Evolutionary conservation across 1,284 basidiomycete species (phyloP).

Genomic region (Marasmius fiardii): DNA sequence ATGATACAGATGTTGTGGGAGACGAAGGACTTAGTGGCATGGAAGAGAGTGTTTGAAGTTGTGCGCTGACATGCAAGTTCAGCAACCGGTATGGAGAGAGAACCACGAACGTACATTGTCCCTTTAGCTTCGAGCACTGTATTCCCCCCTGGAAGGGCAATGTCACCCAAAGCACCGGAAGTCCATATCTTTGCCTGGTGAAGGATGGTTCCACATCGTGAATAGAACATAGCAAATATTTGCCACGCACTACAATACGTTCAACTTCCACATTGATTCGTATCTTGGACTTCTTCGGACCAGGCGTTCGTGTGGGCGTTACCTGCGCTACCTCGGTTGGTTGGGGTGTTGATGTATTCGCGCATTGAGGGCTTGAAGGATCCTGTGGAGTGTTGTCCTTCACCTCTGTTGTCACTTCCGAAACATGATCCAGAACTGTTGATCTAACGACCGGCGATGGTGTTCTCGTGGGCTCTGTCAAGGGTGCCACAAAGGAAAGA

Average conservation of each 20-base stretch:
- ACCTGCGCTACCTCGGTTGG: neutral
- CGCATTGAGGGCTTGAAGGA: no score
- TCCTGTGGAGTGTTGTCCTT: no score
- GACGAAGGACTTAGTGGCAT: conserved; percentile 45
- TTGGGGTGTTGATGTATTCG: neutral
- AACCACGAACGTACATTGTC: conserved; percentile 51
- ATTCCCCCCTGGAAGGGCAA: conserved; percentile 52
- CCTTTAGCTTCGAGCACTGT: conserved; percentile 55
- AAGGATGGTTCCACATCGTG: neutral
- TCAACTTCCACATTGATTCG: conserved; percentile 55
- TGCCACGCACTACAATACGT: conserved; percentile 48
- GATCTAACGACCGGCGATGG: neutral
- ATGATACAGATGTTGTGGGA: conserved; percentile 36
- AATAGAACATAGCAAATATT: neutral
- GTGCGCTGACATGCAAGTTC: conserved; percentile 34
- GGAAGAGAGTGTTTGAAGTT: conserved; percentile 43
- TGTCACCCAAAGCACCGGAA: conserved; percentile 47
- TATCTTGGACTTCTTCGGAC: conserved; percentile 27
- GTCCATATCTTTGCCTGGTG: conserved; percentile 64
- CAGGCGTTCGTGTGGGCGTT: conserved; percentile 2
- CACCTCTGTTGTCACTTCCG: neutral
- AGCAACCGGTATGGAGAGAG: conserved; percentile 2
- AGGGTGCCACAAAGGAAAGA: neutral
- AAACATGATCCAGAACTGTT: neutral
- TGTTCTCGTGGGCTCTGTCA: neutral